These are phyloP conservation scores for Hymenoscyphus occultus DNA, from an alignment of 2,329 filamentous ascomycete genomes.

Conservation along the genomic window DNA sequence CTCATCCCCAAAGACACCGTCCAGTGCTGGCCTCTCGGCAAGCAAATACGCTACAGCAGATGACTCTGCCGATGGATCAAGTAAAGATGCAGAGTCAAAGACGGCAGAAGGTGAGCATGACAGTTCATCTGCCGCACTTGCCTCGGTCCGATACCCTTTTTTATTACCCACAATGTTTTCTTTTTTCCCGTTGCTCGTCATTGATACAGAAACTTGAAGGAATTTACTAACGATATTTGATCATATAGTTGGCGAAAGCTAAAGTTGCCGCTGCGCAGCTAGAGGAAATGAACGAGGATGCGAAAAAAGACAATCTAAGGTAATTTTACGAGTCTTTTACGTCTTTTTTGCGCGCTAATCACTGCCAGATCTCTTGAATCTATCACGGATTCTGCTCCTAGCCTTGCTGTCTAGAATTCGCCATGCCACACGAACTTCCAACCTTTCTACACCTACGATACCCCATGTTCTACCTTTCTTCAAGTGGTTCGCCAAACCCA, in stretches of 20 bases:
- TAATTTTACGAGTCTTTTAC: conserved; percentile 20
- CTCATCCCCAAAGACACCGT: conserved; percentile 37
- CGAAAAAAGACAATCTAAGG: conserved; percentile 53
- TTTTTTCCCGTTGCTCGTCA: neutral
- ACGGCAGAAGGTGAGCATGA: conserved; percentile 60
- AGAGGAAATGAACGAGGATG: conserved; percentile 53
- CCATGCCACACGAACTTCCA: neutral
- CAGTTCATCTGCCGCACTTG: conserved; percentile 62
- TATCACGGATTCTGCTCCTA: conserved; percentile 32
- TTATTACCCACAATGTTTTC: conserved; percentile 19
- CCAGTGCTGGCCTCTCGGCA: conserved; percentile 45
- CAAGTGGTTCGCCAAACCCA: neutral
- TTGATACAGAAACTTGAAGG: neutral
- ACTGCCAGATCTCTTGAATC: conserved; percentile 38
- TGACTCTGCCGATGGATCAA: conserved; percentile 38
- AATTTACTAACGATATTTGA: conserved; percentile 23
- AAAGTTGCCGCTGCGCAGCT: conserved; percentile 37
- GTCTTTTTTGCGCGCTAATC: conserved; percentile 2
- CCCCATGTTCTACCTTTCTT: conserved; percentile 4
- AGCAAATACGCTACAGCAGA: conserved; percentile 50
- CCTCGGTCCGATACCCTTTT: conserved; percentile 55
- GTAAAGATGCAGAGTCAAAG: conserved; percentile 35
- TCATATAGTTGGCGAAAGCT: conserved; percentile 36
- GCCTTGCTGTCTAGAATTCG: conserved; percentile 10
- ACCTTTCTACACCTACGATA: conserved; percentile 6